Base-by-base conservation (phyloP, 441 rosid species). In the Brassica balearica region DNA sequence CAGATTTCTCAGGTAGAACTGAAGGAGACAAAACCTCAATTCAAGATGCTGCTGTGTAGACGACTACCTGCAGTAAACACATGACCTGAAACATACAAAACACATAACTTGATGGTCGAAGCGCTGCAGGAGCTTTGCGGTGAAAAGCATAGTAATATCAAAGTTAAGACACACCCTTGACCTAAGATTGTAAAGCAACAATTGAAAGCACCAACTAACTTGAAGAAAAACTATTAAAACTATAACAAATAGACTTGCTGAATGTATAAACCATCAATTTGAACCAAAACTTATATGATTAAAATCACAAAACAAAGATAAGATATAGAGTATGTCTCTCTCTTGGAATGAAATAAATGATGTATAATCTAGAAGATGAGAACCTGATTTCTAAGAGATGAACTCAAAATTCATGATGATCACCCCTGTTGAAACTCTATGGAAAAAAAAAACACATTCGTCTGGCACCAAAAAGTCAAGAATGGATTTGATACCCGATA, bases 401-500 rank as follows among this genome's bases (percentile, higher is more conserved):
- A 11, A 43, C 53, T 11, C 14, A 43, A 43, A 43, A 43, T 43
- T 43, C 14, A 43, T 11, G 51, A 46, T 46, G 55, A 8, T 36
- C 43, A 36, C 43, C 43, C 2, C 43, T 36, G 9, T 0, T 36
- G 11, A 12, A 46, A 46, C 55, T 46, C 55, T 46, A 12, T 0
- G 14, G 8, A 17, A 17, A 17, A 17, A 60, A 23, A 73, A 51
- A 79, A 29, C 25, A 68, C 22, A 25, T 2, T 60, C 9, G 17
- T 17, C 20, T 19, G 56, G 17, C 48, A 68, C 0, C 2, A 34
- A 27, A 55, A 55, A 5, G 67, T 68, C 46, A 25, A 64, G 29
- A 27, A 3, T 71, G 19, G 48, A 67, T 61, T 17, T 3, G 3
- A 19, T 89, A 91, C 19, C 99, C 99, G 20, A 95, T 91, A 78